Percentiles rank a stretch among this genome's conserved stretches.
phyloP scores from a whole-genome alignment of 306 rosid species.

The barrel medic (Medicago truncatula) region DNA sequence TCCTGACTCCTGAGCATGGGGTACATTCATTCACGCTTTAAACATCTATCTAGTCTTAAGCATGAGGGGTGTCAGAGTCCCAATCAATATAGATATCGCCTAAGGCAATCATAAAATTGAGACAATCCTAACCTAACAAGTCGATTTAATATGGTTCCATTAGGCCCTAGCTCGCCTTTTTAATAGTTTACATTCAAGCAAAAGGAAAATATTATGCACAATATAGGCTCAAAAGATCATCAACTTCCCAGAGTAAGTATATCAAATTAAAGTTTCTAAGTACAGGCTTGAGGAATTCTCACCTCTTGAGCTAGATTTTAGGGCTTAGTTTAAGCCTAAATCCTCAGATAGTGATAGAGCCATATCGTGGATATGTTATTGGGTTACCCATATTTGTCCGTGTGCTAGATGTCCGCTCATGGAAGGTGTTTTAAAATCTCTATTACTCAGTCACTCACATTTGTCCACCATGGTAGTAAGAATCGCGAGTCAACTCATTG shows the following conservation, averaged over 20 bases:
- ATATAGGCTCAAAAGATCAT: conserved; percentile 7
- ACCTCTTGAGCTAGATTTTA: neutral
- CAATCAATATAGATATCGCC: neutral
- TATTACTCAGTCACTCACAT: neutral
- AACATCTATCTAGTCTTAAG: neutral
- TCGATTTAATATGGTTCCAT: too few relatives aligned
- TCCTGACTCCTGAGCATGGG: neutral
- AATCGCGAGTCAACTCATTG: too few relatives aligned
- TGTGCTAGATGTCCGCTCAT: neutral
- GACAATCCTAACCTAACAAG: too few relatives aligned
- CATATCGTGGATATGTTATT: neutral
- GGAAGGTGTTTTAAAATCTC: neutral
- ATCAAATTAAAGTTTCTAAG: neutral
- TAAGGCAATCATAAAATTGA: neutral
- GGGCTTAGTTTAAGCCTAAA: neutral
- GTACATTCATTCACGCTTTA: neutral
- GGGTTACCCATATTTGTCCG: neutral
- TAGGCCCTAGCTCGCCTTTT: neutral
- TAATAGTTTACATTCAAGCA: neutral
- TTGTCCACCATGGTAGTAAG: neutral
- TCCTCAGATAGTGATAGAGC: neutral
- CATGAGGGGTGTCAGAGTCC: neutral
- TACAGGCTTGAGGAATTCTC: neutral
- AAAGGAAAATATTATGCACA: neutral
- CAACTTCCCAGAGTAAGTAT: neutral